Evolutionary conservation across 169 alveolate species (phyloP), one percentile per base, ranked within the genome.

Genomic region (Eimeria necatrix): DNA sequence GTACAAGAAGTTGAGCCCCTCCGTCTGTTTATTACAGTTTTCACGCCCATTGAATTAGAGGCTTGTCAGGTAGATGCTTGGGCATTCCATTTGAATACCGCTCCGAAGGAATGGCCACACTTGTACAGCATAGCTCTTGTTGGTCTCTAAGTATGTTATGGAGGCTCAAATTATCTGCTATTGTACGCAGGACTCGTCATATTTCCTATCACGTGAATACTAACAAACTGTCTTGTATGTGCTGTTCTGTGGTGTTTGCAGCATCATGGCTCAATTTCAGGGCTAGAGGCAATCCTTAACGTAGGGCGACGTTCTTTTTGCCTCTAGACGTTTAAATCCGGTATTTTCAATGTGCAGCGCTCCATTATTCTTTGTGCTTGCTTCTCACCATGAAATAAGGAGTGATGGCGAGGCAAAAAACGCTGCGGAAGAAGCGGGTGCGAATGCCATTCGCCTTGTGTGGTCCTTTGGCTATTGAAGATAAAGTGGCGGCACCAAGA

Each of bases 231-330:
- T n/a, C 9, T 14, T 24, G 70, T 9, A 12, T 56, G 68, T 51
- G 51, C 2, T 51, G 12, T 22, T 1, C 60, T 20, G 68, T 12
- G 41, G 76, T 20, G 56, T 4, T 3, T 20, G 92, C 92, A 85
- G 92, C 16, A 60, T 85, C 80, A 85, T 85, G 92, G 80, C 41
- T 26, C 92, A 85, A 60, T 85, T 85, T 60, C 92, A 85, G 92
- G 80, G 6, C 59, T 85, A 60, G 60, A 61, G 64, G 24, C 32
- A 20, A 32, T 26, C 48, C 49, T 76, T 59, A 48, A 24, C 12
- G 46, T 71, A 49, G 22, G n/a, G 46, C 64, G 18, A 18, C 7
- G 86, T n/a, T 1, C 14, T n/a, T 18, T 46, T 76, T 48, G 6
- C 6, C 41, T 0, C 18, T 3, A 74, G 60, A 59, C 85, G 60